Evolutionary conservation across 306 rosid genomes (phyloP).

Genomic region (Castanea sativa): DNA sequence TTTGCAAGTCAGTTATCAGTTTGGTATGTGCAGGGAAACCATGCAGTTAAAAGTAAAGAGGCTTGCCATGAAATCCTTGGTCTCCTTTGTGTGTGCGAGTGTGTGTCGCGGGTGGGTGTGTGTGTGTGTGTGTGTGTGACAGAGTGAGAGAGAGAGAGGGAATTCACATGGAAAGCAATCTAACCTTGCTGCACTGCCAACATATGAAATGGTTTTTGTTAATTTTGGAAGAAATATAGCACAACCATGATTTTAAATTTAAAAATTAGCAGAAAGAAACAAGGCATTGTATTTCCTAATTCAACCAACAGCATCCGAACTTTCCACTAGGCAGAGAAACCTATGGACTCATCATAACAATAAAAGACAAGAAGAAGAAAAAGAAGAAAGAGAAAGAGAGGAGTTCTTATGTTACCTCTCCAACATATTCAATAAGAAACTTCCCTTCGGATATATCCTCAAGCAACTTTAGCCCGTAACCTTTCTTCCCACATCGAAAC

Average conservation of each 20-base stretch:
- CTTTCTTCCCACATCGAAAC: slow-evolving; percentile 92
- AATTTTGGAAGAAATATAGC: slow-evolving; percentile 7
- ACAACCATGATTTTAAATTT: slow-evolving; percentile 17
- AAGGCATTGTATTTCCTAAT: neutral
- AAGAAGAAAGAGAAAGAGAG: slow-evolving; percentile 12
- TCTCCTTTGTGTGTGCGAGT: neutral
- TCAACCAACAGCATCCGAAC: neutral
- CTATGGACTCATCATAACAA: neutral
- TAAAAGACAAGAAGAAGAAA: slow-evolving; percentile 2
- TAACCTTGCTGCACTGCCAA: slow-evolving; percentile 21
- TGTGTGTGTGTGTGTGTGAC: neutral
- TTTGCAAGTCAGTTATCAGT: neutral
- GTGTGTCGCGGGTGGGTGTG: too few relatives aligned
- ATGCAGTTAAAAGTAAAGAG: neutral
- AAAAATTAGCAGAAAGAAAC: slow-evolving; percentile 13
- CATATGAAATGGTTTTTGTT: slow-evolving; percentile 8
- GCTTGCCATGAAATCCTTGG: neutral
- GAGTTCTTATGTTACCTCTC: slow-evolving; percentile 65
- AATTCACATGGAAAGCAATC: slow-evolving; percentile 1
- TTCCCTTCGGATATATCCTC: slow-evolving; percentile 64
- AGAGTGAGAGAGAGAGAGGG: neutral
- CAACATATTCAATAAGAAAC: slow-evolving; percentile 96
- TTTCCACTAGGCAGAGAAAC: neutral
- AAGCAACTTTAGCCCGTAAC: slow-evolving; percentile 78
- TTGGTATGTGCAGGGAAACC: neutral